Conservation (phyloP, 345 rosid genomes). For the Euphorbia pulcherrima region DNA sequence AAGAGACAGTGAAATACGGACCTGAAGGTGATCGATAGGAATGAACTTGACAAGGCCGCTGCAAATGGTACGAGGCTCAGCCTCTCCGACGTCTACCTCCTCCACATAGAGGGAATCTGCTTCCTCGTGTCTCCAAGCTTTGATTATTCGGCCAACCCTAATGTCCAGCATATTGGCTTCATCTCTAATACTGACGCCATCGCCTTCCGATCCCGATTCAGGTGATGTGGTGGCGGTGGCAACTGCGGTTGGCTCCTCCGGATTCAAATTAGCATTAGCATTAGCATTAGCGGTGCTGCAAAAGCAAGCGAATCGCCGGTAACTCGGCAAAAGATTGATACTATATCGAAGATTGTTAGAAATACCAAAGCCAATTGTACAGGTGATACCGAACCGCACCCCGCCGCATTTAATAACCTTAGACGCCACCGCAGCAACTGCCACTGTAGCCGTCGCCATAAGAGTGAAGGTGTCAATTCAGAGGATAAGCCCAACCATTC, state of each 20-base stretch:
- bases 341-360: background rate
- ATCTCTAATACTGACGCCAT: slow-evolving; percentile 34
- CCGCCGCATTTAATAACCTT: slow-evolving; percentile 8
- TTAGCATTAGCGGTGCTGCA: slow-evolving; percentile 8
- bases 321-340: background rate
- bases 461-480: background rate
- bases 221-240: background rate
- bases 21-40: slow-evolving; percentile 65
- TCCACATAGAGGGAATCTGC: slow-evolving; percentile 91
- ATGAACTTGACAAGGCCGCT: slow-evolving; percentile 88
- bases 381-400: background rate
- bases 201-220: slow-evolving; percentile 7
- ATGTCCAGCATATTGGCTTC: slow-evolving; percentile 70
- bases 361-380: background rate
- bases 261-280: slow-evolving; percentile 1
- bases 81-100: slow-evolving; percentile 83
- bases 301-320: background rate
- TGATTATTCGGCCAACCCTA: slow-evolving; percentile 71
- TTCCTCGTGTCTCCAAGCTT: slow-evolving; percentile 93
- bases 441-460: slow-evolving; percentile 10
- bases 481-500: background rate
- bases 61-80: slow-evolving; percentile 74
- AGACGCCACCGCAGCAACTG: slow-evolving; percentile 20
- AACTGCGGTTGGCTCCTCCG: slow-evolving; percentile 7
- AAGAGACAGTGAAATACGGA: slow-evolving; percentile 12